Evolutionary conservation across 2,329 filamentous ascomycete species (phyloP).

Genomic region (Falciphora oryzae): DNA sequence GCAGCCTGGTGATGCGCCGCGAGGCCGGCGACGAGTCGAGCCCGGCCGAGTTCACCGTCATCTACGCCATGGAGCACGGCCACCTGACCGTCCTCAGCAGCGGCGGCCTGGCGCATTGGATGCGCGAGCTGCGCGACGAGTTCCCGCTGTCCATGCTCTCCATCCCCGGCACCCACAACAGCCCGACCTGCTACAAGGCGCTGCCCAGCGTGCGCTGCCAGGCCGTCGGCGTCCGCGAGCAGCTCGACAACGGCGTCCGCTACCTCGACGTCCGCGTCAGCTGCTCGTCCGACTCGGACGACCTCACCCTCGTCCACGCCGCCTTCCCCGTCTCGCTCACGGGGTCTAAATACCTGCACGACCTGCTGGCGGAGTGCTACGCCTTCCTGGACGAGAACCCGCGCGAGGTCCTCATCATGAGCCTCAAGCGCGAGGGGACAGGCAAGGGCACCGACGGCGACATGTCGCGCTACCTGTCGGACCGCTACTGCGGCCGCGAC

Average conservation of each 20-base stretch:
- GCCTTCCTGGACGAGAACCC: slow-evolving; percentile 72
- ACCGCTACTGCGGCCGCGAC: slow-evolving; percentile 60
- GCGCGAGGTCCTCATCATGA: slow-evolving; percentile 77
- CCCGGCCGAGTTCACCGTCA: slow-evolving; percentile 51
- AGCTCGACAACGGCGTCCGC: slow-evolving; percentile 84
- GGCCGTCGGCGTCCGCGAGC: slow-evolving; percentile 66
- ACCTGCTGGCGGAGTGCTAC: slow-evolving; percentile 65
- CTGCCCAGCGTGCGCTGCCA: slow-evolving; percentile 93
- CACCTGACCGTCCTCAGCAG: slow-evolving; percentile 65
- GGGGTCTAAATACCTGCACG: slow-evolving; percentile 72
- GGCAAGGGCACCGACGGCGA: slow-evolving; percentile 75
- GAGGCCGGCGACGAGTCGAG: slow-evolving; percentile 32
- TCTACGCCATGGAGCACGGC: slow-evolving; percentile 54
- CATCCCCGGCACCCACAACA: slow-evolving; percentile 95
- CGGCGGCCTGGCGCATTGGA: slow-evolving; percentile 68
- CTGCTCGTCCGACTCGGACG: slow-evolving; percentile 27
- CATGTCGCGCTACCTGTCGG: slow-evolving; percentile 65
- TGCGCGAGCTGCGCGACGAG: slow-evolving; percentile 66
- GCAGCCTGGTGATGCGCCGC: slow-evolving; percentile 55
- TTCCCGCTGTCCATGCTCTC: slow-evolving; percentile 74
- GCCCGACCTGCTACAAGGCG: slow-evolving; percentile 75
- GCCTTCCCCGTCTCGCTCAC: slow-evolving; percentile 84
- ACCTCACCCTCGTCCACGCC: slow-evolving; percentile 78
- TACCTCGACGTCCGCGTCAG: slow-evolving; percentile 87
- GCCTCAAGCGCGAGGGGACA: slow-evolving; percentile 84